These are phyloP conservation scores for Ophiostoma sp. DNA, from an alignment of 2,329 filamentous ascomycete species.

Conservation along the genomic window DNA sequence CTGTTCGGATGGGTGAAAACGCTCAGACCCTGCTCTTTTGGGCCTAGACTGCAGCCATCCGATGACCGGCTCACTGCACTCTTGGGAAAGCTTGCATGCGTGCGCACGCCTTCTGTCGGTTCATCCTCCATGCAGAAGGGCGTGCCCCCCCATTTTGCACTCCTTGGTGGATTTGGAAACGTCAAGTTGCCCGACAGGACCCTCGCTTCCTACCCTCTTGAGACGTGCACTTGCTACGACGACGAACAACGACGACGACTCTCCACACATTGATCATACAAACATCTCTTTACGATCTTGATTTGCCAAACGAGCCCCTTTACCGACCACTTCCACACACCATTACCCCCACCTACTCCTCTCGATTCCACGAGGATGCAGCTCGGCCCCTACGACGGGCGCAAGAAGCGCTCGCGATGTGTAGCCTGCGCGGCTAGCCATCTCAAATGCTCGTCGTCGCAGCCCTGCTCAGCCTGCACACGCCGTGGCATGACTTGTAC, in stretches of 20 bases:
- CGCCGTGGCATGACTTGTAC: neutral
- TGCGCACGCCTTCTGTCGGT: neutral
- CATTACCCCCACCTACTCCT: neutral
- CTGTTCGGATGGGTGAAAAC: too few species aligned
- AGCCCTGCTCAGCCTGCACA: neutral
- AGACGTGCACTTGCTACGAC: neutral
- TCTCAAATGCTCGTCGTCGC: conserved; percentile 2
- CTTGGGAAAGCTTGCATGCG: neutral
- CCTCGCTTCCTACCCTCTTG: neutral
- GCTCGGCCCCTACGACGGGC: conserved; percentile 7
- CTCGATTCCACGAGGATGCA: neutral
- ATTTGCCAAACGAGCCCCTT: neutral
- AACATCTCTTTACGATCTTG: neutral
- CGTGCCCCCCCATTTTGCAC: neutral
- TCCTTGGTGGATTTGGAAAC: too few species aligned
- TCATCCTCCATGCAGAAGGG: neutral
- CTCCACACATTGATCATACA: neutral
- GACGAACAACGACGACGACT: too few species aligned
- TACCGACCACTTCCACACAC: neutral
- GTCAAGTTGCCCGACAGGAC: too few species aligned
- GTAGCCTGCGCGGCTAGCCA: neutral
- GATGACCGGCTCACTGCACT: neutral
- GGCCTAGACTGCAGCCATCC: neutral
- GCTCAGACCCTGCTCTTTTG: neutral
- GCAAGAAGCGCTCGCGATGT: conserved; percentile 7